Conservation (phyloP, 1,284 basidiomycete genomes). For the Cryptococcus sp. region DNA sequence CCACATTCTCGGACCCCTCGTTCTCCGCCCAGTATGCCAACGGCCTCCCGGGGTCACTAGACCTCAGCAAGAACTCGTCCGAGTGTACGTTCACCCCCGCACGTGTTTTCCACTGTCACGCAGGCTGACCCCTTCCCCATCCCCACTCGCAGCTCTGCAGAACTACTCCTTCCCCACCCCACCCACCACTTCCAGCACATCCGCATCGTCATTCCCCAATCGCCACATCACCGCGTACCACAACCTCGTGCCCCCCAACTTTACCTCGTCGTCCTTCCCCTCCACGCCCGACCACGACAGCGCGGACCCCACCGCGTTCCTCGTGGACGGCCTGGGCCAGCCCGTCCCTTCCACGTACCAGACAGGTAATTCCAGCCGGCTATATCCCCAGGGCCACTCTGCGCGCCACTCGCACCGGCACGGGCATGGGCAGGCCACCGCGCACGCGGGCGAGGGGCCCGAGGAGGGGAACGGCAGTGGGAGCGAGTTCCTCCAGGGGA, state of each 20-base stretch:
- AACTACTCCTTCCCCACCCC: constrained; percentile 15
- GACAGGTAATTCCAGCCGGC: too few relatives aligned
- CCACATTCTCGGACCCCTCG: constrained; percentile 18
- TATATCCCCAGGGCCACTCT: neutral
- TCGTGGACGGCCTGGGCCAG: constrained; percentile 32
- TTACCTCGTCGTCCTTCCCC: constrained; percentile 12
- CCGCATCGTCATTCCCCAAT: constrained; percentile 7
- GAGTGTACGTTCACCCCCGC: neutral
- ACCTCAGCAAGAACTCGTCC: neutral
- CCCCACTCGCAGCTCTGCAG: constrained; percentile 2
- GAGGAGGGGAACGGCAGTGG: constrained; percentile 1
- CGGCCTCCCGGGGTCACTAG: neutral
- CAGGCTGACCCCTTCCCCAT: neutral
- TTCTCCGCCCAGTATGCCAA: constrained; percentile 10
- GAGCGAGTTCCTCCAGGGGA: neutral
- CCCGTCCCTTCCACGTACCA: constrained; percentile 33
- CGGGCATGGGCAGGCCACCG: neutral
- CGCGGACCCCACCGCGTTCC: constrained; percentile 18
- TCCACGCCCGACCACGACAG: constrained; percentile 16
- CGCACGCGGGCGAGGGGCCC: too few relatives aligned
- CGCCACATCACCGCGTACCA: constrained; percentile 13
- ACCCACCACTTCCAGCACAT: constrained; percentile 7
- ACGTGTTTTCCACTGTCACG: neutral
- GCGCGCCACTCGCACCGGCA: neutral
- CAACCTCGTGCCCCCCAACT: constrained; percentile 14